Evolutionary conservation across 345 rosid genomes (phyloP).

Genomic region (Lepidium didymum): DNA sequence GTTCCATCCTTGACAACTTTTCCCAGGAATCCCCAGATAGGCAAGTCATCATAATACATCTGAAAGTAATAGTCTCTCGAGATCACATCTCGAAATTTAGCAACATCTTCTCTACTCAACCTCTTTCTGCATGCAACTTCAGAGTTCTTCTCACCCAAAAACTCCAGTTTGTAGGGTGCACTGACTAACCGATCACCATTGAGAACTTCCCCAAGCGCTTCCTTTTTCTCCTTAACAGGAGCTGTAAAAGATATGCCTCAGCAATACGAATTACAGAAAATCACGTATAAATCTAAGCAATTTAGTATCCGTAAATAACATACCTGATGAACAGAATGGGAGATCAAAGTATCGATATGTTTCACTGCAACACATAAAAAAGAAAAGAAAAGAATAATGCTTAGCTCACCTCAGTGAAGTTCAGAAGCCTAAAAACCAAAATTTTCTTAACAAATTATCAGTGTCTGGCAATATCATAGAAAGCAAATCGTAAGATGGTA

Average conservation of each 20-base stretch:
- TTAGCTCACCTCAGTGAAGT: neutral
- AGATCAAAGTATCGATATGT: conserved; percentile 46
- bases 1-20: conserved; percentile 41
- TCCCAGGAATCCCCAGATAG: conserved; percentile 51
- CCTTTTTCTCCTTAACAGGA: conserved; percentile 33
- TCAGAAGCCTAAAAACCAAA: neutral
- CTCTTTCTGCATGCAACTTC: conserved; percentile 39
- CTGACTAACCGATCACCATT: conserved; percentile 65
- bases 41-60: conserved; percentile 57
- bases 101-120: conserved; percentile 37
- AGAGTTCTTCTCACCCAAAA: conserved; percentile 35
- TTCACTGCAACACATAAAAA: conserved; percentile 29
- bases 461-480: too few species aligned
- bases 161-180: conserved; percentile 52
- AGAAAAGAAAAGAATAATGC: too few species aligned
- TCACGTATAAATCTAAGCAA: neutral
- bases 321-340: conserved; percentile 51
- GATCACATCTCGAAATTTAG: conserved; percentile 34
- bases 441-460: too few species aligned
- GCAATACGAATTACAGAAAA: neutral
- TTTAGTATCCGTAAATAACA: neutral
- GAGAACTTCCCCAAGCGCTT: conserved; percentile 67
- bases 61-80: conserved; percentile 50
- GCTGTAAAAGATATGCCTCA: conserved; percentile 7
- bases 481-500: too few species aligned